Percentiles rank a stretch among this genome's conserved stretches.
Evolutionary conservation across 768 basidiomycete species (phyloP).

Genomic region (Russula emetica): DNA sequence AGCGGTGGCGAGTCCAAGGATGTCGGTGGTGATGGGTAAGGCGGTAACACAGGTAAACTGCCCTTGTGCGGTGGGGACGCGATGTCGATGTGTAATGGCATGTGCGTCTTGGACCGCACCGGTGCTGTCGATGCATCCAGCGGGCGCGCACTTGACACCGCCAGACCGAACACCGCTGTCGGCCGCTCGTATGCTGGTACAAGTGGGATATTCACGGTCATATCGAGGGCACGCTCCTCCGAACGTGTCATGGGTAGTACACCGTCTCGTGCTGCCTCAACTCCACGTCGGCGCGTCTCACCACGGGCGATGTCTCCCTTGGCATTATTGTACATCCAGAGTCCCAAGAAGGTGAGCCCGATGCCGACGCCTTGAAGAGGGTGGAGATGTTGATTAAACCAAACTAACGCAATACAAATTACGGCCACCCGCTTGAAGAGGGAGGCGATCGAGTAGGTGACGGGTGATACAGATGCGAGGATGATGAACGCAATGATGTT

Average conservation of each 20-base stretch:
- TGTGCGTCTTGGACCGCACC: constrained; percentile 23
- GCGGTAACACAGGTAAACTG: constrained; percentile 28
- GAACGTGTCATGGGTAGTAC: constrained; percentile 61
- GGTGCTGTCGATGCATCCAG: constrained; percentile 8
- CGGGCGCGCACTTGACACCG: constrained; percentile 14
- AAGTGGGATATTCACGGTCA: constrained; percentile 37
- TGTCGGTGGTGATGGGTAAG: constrained; percentile 41
- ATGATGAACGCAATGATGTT: constrained; percentile 98
- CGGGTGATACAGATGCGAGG: constrained; percentile 91
- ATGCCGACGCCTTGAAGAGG: constrained; percentile 88
- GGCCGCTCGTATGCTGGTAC: constrained; percentile 21
- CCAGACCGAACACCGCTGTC: not conserved
- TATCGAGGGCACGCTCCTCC: constrained; percentile 51
- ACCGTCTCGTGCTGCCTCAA: constrained; percentile 66
- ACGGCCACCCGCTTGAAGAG: constrained; percentile 97
- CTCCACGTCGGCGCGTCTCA: constrained; percentile 79
- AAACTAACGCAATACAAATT: constrained; percentile 95
- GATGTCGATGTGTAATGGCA: constrained; percentile 32
- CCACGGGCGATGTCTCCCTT: constrained; percentile 91
- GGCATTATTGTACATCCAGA: constrained; percentile 95
- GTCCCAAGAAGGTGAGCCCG: constrained; percentile 77
- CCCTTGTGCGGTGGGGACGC: constrained; percentile 25
- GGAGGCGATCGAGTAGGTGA: constrained; percentile 98
- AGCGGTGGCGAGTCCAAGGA: constrained; percentile 40
- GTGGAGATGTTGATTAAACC: constrained; percentile 89